Base-by-base conservation (phyloP, 2,329 filamentous ascomycete genomes). In the Xylaria sp. region DNA sequence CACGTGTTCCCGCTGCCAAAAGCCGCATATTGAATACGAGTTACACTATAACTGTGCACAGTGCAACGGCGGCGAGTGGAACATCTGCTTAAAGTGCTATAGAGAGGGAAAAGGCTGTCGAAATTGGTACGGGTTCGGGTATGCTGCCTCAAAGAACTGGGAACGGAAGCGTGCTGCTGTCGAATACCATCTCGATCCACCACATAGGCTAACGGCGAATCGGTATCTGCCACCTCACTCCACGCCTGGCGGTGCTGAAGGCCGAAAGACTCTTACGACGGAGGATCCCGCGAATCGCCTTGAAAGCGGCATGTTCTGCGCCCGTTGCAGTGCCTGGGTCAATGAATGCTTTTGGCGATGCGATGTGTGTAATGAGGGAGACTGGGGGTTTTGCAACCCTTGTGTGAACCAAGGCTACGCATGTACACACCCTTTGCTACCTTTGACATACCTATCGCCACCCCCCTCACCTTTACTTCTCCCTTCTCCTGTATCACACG, bases 311-410 rank as follows among this genome's bases (percentile, higher is more conserved):
- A 88, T 92, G 5, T 97, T 97, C 75, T 98, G 94, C 74, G 87
- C 90, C 38, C 84, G 85, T 50, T 97, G 94, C 74, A 80, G 84
- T 17, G 81, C 84, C 0, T 91, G 87, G 80, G 85, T 92, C 0
- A 94, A 96, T 70, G 85, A 89, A 54, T 95, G 92, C 76, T 96
- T 92, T 77, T 98, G 94, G 94, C 89, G 91, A 65, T 98, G 94
- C 75, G 87, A 90, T 62, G 76, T 84, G 25, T 98, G 94, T 78
- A 97, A 97, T 70, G 88, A 95, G 65, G 94, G 92, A 4, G 94
- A 96, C 72, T 98, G 94, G 94, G 94, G 94, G 0, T 97, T 92
- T 74, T 98, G 94, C 78, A 92, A 94, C 70, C 80, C 84, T 63
- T 98, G 94, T 68, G 92, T 97, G 31, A 94, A 94, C 62, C 88